Evolutionary conservation across 2,329 filamentous ascomycete genomes (phyloP).

Genomic region (Penicillium sp.): DNA sequence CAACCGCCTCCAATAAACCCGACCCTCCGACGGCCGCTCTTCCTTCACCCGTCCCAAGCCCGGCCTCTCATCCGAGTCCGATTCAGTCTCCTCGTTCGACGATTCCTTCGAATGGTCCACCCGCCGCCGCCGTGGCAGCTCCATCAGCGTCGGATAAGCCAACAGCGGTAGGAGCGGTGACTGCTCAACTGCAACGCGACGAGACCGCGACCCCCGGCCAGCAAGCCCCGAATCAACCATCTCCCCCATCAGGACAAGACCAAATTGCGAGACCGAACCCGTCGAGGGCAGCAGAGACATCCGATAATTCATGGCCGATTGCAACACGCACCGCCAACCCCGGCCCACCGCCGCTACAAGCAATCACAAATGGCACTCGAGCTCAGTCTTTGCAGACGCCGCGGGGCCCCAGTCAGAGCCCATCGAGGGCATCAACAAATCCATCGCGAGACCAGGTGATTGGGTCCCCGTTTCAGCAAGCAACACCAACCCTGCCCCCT

Average conservation of each 20-base stretch:
- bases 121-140: not conserved
- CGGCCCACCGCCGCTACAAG: not conserved
- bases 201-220: not conserved
- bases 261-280: not conserved
- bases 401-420: not conserved
- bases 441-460: not conserved
- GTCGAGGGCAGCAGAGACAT: not conserved
- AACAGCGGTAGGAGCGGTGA: not conserved
- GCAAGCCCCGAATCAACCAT: slow-evolving; percentile 4
- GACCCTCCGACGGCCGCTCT: slow-evolving; percentile 20
- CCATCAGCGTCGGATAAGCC: not conserved
- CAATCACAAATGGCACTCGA: not conserved
- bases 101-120: not conserved
- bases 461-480: not conserved
- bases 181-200: not conserved
- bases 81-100: slow-evolving; percentile 9
- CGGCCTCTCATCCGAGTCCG: slow-evolving; percentile 30
- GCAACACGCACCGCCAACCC: not conserved
- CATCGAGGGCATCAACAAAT: not conserved
- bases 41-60: slow-evolving; percentile 34
- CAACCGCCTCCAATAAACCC: slow-evolving; percentile 8
- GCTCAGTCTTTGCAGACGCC: not conserved
- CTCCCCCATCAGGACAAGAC: not conserved
- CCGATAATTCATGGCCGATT: not conserved
- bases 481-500: not conserved